These are phyloP conservation scores for Septoria linicola DNA, from an alignment of 2,329 filamentous ascomycete genomes.

Conservation along the genomic window DNA sequence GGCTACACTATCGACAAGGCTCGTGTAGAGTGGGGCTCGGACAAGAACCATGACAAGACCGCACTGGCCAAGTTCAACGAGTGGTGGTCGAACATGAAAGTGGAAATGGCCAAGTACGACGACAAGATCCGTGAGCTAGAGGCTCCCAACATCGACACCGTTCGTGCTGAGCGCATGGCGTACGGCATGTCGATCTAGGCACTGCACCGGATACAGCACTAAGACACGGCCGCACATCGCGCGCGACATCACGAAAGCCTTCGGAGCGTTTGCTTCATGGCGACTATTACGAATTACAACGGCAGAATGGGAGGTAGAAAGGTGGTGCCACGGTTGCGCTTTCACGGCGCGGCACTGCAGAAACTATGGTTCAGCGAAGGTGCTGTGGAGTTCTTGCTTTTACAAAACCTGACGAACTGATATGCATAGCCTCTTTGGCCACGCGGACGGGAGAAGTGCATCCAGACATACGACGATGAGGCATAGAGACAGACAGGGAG, in stretches of 20 bases:
- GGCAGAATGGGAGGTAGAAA: neutral
- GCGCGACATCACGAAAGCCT: too few species aligned
- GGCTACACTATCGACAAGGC: conserved; percentile 32
- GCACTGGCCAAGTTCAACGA: conserved; percentile 38
- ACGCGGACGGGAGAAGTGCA: neutral
- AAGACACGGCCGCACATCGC: too few species aligned
- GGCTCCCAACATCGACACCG: conserved; percentile 20
- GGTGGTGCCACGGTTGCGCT: neutral
- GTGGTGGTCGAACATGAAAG: conserved; percentile 43
- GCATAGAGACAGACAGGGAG: neutral
- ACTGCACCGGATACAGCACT: too few species aligned
- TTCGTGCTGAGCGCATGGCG: conserved; percentile 22
- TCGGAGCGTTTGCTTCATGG: too few species aligned
- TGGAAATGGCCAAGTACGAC: conserved; percentile 36
- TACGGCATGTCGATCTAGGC: conserved; percentile 21
- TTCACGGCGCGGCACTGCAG: neutral
- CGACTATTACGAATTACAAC: neutral
- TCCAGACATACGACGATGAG: neutral
- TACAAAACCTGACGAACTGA: too few species aligned
- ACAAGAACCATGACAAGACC: conserved; percentile 27
- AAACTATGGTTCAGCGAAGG: neutral
- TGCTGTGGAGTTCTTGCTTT: conserved; percentile 5
- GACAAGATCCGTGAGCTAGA: conserved; percentile 24
- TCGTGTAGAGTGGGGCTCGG: conserved; percentile 25
- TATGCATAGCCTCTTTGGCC: neutral